Percentiles rank a stretch among this genome's conserved stretches.
Evolutionary conservation across 345 rosid species (phyloP).

Genomic region (Garcia nutans): DNA sequence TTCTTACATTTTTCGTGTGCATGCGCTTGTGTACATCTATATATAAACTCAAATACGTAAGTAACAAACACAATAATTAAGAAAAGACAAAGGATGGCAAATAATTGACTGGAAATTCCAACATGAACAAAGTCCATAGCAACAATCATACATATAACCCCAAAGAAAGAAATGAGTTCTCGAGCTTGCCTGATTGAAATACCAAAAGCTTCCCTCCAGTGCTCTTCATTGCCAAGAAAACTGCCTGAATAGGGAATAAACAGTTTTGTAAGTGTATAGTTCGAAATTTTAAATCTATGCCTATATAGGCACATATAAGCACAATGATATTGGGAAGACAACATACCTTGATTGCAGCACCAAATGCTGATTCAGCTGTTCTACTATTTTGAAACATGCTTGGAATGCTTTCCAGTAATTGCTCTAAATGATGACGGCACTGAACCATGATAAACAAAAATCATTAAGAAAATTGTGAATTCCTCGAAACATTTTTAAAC

Average conservation of each 20-base stretch:
- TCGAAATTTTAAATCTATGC: not conserved
- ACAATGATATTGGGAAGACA: not conserved
- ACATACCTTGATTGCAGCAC: conserved; percentile 92
- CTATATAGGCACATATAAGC: too few species aligned
- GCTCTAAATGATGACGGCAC: conserved; percentile 96
- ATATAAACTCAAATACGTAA: not conserved
- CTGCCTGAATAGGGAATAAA: conserved; percentile 54
- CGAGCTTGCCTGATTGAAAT: conserved; percentile 84
- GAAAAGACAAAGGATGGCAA: not conserved
- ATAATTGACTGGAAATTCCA: not conserved
- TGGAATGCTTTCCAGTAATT: conserved; percentile 91
- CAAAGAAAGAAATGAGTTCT: not conserved
- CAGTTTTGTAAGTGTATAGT: not conserved
- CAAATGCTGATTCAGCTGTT: conserved; percentile 95
- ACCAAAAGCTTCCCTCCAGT: conserved; percentile 94
- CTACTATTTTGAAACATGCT: conserved; percentile 80
- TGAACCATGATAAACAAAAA: conserved; percentile 30
- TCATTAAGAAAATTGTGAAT: not conserved
- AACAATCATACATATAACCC: not conserved
- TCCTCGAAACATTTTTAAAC: not conserved
- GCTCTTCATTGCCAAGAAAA: conserved; percentile 90
- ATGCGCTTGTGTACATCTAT: not conserved
- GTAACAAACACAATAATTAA: not conserved
- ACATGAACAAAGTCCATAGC: not conserved
- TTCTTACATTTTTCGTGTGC: not conserved